Base-by-base conservation (phyloP, 2,329 filamentous ascomycete species). In the Exutisphaerella laricina region DNA sequence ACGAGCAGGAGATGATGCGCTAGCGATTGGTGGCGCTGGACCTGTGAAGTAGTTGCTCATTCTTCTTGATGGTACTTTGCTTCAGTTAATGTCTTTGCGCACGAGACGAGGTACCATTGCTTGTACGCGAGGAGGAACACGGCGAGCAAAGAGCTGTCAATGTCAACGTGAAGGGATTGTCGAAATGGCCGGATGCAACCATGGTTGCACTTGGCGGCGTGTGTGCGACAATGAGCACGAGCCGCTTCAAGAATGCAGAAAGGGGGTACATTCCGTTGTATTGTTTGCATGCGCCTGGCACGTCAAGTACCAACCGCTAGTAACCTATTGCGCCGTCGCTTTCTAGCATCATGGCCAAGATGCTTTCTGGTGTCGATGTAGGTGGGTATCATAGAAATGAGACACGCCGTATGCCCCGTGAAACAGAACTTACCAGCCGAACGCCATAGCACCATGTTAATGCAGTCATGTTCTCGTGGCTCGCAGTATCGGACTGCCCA, bases 191-290 rank as follows among this genome's bases (percentile, higher is more conserved):
- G 20, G 20, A 35, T n/a, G 33, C 33, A 13, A 20, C 18, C 33
- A 35, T 35, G 9, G 9, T 14, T 14, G 29, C 14, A 10, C 8
- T 13, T n/a, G 4, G 8, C 4, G 29, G 16, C 12, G 3, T 16
- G 29, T 14, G n/a, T 4, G 14, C n/a, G n/a, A n/a, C n/a, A n/a
- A 33, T 5, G 14, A 17, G 8, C n/a, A 17, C 14, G 2, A 18
- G 14, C 18, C 10, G 18, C 10, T 23, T 13, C 17, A 40, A 29
- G 38, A 40, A 40, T 40, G 38, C 38, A 12, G 38, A 40, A 5
- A 18, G 14, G 14, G 14, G 16, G 14, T 28, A 30, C 42, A 46
- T 38, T 46, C 38, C 43, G 21, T 36, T 42, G 39, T 30, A 41
- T 41, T 41, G 32, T 22, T 14, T 26, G 21, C 13, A 20, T 31